Base-by-base conservation (phyloP, 768 basidiomycete genomes). In the Brasilioporus rufonigricans region DNA sequence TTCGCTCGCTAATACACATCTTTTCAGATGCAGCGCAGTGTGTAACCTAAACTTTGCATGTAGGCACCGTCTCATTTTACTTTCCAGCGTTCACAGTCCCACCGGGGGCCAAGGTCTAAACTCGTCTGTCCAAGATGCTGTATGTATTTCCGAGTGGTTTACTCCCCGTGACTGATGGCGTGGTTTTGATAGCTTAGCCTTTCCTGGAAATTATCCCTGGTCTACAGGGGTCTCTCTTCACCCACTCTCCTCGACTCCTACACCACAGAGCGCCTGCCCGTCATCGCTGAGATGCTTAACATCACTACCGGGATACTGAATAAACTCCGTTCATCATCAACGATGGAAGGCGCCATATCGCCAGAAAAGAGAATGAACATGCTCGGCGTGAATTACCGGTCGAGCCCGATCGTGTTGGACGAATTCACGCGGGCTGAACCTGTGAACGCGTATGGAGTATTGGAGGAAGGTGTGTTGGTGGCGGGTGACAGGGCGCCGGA, bases 401-500 rank as follows among this genome's bases (percentile, higher is more conserved):
- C 57, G 60, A 76, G 33, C 33, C 33, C 33, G 33, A 29, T 29
- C 27, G 27, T 29, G 27, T 9, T 29, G 9, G 27, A 29, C 27
- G 27, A 29, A 9, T 29, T 29, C 27, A 29, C 27, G 27, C 27
- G 9, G 9, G 27, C 27, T 9, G 9, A 29, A 29, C 27, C 27
- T 5, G 27, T 29, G 27, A 29, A 29, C 27, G 27, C 27, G 27
- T 29, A 29, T 29, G 27, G 27, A 29, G 27, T 29, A 29, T 9
- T 29, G 27, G 56, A 63, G 5, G 69, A 73, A 41, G 66, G 61
- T 0, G 59, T 50, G 10, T 39, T 78, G 6, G 60, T 65, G 1
- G 79, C 77, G 7, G 78, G 78, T 1, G 78, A 80, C 59, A 68
- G 77, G 32, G 76, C 77, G 11, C 76, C 76, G 1, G 76, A 79